Percentiles rank a stretch among this genome's conserved stretches.
Conservation (phyloP, 768 basidiomycete genomes). For the Gyrodon lividus region DNA sequence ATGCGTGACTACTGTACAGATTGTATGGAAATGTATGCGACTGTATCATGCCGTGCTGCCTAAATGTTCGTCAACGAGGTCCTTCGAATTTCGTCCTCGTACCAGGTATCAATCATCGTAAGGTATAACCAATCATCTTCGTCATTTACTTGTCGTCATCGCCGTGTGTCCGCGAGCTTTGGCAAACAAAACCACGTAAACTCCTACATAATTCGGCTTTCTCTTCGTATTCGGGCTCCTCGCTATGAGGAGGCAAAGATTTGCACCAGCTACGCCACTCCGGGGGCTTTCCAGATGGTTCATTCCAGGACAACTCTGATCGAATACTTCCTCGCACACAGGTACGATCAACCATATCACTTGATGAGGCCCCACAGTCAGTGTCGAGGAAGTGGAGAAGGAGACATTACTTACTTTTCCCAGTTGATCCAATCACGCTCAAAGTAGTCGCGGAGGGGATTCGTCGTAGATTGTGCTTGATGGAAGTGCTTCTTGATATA, state of each 20-base stretch:
- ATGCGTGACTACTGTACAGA: constrained; percentile 29
- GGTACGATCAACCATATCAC: constrained; percentile 77
- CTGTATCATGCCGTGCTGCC: constrained; percentile 24
- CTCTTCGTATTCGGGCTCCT: constrained; percentile 19
- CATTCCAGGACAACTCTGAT: constrained; percentile 50
- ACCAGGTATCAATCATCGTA: constrained; percentile 18
- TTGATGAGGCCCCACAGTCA: constrained; percentile 26
- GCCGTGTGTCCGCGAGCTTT: constrained; percentile 31
- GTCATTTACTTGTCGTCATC: constrained; percentile 4
- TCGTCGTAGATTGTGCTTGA: constrained; percentile 19
- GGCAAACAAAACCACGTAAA: constrained; percentile 55
- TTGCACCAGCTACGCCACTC: constrained; percentile 55
- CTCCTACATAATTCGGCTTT: constrained; percentile 35
- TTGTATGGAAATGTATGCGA: constrained; percentile 11
- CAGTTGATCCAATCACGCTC: constrained; percentile 67
- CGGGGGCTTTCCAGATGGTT: constrained; percentile 46
- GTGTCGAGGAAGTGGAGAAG: not conserved
- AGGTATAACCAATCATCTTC: constrained; percentile 13
- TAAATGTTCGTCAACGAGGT: constrained; percentile 16
- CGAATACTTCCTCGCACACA: constrained; percentile 52
- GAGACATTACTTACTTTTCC: constrained; percentile 51
- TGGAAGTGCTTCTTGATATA: constrained; percentile 24
- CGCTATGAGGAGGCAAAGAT: constrained; percentile 16
- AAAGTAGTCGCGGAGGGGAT: constrained; percentile 55
- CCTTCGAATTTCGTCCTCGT: constrained; percentile 4